Evolutionary conservation across 805 yeast species (phyloP), one percentile per base, ranked within the genome.

Genomic region (Naumovozyma dairenensis): DNA sequence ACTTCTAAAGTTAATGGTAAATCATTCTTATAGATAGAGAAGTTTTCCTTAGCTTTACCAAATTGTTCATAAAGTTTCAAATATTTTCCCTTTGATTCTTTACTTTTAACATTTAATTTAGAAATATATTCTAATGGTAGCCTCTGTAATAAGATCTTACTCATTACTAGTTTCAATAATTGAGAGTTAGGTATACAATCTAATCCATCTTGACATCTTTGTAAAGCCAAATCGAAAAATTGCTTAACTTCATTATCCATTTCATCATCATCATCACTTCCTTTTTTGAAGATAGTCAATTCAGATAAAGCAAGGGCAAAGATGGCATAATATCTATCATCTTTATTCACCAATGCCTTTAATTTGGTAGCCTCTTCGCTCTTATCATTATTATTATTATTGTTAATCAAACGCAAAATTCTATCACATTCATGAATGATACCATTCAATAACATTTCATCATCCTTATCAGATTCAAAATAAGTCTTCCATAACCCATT

Each of bases 391-490:
- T 6, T 20, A 10, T 6, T 7, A 7, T 24, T 14, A 8, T 12
- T 10, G 8, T 24, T 24, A 24, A 24, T 14, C 6, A 7, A 5
- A 24, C 26, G 26, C 13, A 24, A 24, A 8, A 24, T 24, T 24
- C 26, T 24, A 24, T 89, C 96, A 61, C 94, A 81, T 53, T 89
- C 96, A 48, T 87, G 95, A n/a, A 89, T 71, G 4, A 87, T 69
- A 16, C 96, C 96, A 48, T 86, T 81, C 37, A 81, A 53, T 22
- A 81, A 68, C 39, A 76, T 59, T 49, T 78, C 82, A 42, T 71
- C 72, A 16, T 77, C 80, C 36, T 71, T 71, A 4, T 70, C 74
- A 2, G 80, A 65, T 4, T 62, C 53, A 27, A 60, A 47, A 57
- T 73, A 83, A 3, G 83, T 75, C 12, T 63, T 59, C 80, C 87